Base-by-base conservation (phyloP, 176 grass and related monocot species). In the Cymbopogon citratus region DNA sequence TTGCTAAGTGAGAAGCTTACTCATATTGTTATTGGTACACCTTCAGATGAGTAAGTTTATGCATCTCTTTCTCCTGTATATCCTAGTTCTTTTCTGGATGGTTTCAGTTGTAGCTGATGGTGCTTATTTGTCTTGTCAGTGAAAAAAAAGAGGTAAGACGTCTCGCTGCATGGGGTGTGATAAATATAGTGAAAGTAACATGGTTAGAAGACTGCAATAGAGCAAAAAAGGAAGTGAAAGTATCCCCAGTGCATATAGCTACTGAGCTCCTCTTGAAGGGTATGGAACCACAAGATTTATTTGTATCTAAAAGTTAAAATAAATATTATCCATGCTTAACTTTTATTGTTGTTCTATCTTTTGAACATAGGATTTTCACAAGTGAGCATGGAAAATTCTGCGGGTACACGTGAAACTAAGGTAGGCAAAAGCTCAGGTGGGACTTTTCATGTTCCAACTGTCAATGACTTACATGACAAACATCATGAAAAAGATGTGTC, bases 121-220 rank as follows among this genome's bases (percentile, higher is more conserved):
- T 63, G 69, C 6, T 81, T 81, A 40, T 74, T 70, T 78, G 68
- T 71, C 79, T 87, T 87, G 69, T 45, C 83, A 98, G 95, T 65
- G 92, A 94, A 75, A 98, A 94, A 84, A 94, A 81, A 75, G 92
- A 98, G 72, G 92, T 94, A 35, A 83, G 95, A 48, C 84, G 79
- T 23, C 84, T 98, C 64, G 95, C 90, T 87, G 65, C 86, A 75
- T 98, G 88, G 68, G 95, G 95, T 81, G 72, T 88, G 40, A 92
- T 91, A 78, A 89, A 94, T 85, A 79, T 94, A 49, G 92, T 98
- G 78, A 94, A 87, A 67, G 49, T 80, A 51, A 63, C 62, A 19
- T 98, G 95, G 95, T 87, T 98, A 74, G 92, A 98, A 89, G 95
- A 98, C 19, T 94, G 95, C 75, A 74, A 81, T 87, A 89, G 38